Evolutionary conservation across 768 basidiomycete species (phyloP), one percentile per base, ranked within the genome.

Genomic region (Naematelia aurantialba): DNA sequence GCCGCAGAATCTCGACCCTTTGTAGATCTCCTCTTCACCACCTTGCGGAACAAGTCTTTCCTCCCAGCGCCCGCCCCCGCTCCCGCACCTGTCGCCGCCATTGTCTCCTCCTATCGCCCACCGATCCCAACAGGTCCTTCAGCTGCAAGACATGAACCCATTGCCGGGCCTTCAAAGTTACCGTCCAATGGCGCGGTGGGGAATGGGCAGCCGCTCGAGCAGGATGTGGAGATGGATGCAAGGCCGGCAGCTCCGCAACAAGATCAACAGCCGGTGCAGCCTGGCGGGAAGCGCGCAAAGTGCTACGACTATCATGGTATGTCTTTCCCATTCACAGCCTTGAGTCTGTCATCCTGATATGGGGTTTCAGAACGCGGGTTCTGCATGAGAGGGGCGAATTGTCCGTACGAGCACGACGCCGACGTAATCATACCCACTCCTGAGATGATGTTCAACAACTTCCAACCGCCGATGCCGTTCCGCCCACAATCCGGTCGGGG

Each of bases 231-330:
- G 31, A 65, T 62, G 66, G 60, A 55, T 12, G 62, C 4, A 17
- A 17, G 45, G 51, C 24, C 27, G n/a, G 59, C 51, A 55, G 34
- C 25, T 3, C 54, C 11, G 42, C 45, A 25, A 34, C 34, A 19
- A 22, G 24, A 14, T 10, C 45, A 4, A 44, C 34, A 22, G 31
- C 47, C 8, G 25, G n/a, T 11, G 47, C 45, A 13, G 19, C 52
- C 52, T 52, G 52, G 11, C 24, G 19, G 30, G 52, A 42, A 52
- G 52, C 30, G 34, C 29, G 48, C 68, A 87, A 87, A 82, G 85
- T 97, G 92, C 79, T 83, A 88, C 60, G 91, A 97, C 77, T 97
- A 94, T 75, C 85, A 93, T 76, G 89, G 93, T 93, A 72, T 72
- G 92, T 82, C 3, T 19, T 19, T 39, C 55, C 44, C 31, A 29